Evolutionary conservation across 2,329 filamentous ascomycete genomes (phyloP).

Genomic region (Pseudohalonectria lignicola): DNA sequence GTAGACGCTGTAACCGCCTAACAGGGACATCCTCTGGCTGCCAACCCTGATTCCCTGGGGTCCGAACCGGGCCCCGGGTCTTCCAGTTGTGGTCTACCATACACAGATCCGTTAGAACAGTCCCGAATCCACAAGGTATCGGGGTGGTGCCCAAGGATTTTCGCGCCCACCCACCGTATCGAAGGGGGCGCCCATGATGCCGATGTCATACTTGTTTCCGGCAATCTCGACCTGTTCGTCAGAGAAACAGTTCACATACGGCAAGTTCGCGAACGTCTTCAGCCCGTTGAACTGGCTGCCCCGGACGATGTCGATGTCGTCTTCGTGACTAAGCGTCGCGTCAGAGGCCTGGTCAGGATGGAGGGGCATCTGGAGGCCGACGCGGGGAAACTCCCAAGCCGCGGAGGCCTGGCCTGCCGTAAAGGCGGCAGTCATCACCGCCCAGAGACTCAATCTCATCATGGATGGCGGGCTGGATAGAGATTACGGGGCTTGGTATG

Average conservation of each 20-base stretch:
- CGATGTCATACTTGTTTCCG: slow-evolving; percentile 41
- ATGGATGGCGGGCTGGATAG: too few species aligned
- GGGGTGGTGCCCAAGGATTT: too few species aligned
- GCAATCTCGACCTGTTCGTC: slow-evolving; percentile 23
- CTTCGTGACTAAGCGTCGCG: too few species aligned
- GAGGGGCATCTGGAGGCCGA: too few species aligned
- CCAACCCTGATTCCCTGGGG: slow-evolving; percentile 15
- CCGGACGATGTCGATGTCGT: slow-evolving; percentile 26
- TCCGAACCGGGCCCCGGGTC: slow-evolving; percentile 17
- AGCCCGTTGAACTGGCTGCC: slow-evolving; percentile 42
- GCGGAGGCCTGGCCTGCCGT: too few species aligned
- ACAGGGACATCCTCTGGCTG: slow-evolving; percentile 11
- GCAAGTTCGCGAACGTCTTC: slow-evolving; percentile 51
- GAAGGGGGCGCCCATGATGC: slow-evolving; percentile 37
- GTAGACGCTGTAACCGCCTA: slow-evolving; percentile 13
- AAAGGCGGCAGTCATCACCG: too few species aligned
- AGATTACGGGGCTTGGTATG: too few species aligned
- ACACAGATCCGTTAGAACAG: too few species aligned
- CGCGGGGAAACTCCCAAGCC: too few species aligned
- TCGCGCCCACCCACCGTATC: slow-evolving; percentile 33
- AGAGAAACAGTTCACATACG: slow-evolving; percentile 49
- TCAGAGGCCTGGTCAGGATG: too few species aligned
- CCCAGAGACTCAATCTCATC: too few species aligned
- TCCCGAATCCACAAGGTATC: too few species aligned
- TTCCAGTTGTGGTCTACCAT: slow-evolving; percentile 11